Evolutionary conservation across 2,329 filamentous ascomycete species (phyloP).

Genomic region (Colletotrichum lindemuthianum): DNA sequence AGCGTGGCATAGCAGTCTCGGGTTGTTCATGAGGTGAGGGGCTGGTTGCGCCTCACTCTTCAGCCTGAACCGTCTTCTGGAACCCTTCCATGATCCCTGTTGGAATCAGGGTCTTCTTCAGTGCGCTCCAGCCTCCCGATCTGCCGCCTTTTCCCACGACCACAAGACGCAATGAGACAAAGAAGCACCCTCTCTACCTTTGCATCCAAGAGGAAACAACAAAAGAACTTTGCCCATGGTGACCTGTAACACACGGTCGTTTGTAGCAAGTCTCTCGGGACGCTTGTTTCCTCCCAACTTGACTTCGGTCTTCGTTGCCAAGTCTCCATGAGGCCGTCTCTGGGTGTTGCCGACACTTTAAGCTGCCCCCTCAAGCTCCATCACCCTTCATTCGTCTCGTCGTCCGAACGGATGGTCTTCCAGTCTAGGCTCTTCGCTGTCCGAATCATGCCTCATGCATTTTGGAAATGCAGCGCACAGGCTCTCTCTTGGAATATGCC

Average conservation of each 20-base stretch:
- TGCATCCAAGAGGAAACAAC: slow-evolving; percentile 2
- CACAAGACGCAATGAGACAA: slow-evolving; percentile 1
- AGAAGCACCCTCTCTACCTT: slow-evolving; percentile 1
- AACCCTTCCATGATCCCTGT: slow-evolving; percentile 33
- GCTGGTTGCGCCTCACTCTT: slow-evolving; percentile 26
- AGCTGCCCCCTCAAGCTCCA: background rate
- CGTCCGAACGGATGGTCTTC: slow-evolving; percentile 30
- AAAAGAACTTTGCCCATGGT: background rate
- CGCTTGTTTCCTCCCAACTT: background rate
- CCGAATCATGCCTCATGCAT: slow-evolving; percentile 32
- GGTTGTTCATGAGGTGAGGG: slow-evolving; percentile 18
- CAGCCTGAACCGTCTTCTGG: slow-evolving; percentile 33
- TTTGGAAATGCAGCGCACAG: slow-evolving; percentile 7
- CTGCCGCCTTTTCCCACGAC: slow-evolving; percentile 23
- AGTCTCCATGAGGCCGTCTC: slow-evolving; percentile 14
- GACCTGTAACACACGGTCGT: background rate
- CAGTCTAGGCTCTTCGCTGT: slow-evolving; percentile 2
- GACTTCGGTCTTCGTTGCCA: slow-evolving; percentile 6
- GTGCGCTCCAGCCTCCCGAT: slow-evolving; percentile 15
- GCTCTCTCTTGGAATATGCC: slow-evolving; percentile 5
- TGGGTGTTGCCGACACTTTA: slow-evolving; percentile 1
- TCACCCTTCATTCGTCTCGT: slow-evolving; percentile 14
- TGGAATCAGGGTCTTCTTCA: slow-evolving; percentile 30
- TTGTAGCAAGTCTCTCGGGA: slow-evolving; percentile 7
- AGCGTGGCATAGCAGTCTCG: background rate